These are phyloP conservation scores for Tuber microsphaerosporum DNA, from an alignment of 495 filamentous ascomycete genomes.

Conservation along the genomic window DNA sequence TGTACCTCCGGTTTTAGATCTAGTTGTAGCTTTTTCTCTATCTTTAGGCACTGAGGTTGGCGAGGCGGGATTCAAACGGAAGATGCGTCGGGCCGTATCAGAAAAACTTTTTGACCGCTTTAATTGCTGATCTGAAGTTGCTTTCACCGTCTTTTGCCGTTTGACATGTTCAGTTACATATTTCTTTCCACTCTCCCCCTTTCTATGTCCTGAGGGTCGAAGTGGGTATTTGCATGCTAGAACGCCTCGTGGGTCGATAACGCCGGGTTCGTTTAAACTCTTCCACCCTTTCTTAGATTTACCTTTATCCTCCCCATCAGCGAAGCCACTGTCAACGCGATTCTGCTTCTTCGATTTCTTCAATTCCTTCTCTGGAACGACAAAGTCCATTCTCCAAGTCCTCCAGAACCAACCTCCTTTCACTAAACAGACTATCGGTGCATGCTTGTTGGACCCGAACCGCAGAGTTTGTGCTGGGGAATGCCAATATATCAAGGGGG, in stretches of 20 bases:
- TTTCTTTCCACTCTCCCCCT: slow-evolving; percentile 28
- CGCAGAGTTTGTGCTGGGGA: slow-evolving; percentile 28
- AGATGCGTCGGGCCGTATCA: slow-evolving; percentile 10
- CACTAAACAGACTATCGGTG: slow-evolving; percentile 28
- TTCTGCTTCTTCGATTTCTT: neutral
- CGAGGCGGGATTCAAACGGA: slow-evolving; percentile 2
- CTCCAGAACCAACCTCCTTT: slow-evolving; percentile 32
- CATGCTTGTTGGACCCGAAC: slow-evolving; percentile 24
- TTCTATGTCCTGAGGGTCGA: slow-evolving; percentile 7
- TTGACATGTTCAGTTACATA: slow-evolving; percentile 16
- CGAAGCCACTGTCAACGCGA: slow-evolving; percentile 32
- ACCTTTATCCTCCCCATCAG: slow-evolving; percentile 5
- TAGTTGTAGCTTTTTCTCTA: neutral
- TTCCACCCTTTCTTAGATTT: slow-evolving; percentile 12
- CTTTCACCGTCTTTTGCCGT: slow-evolving; percentile 7
- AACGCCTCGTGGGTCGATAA: slow-evolving; percentile 36
- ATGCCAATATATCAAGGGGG: slow-evolving; percentile 22
- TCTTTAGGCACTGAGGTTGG: neutral
- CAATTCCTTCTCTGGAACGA: slow-evolving; percentile 20
- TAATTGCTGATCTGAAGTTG: slow-evolving; percentile 11
- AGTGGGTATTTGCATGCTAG: slow-evolving; percentile 27
- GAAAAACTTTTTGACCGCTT: slow-evolving; percentile 17
- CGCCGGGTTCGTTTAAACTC: slow-evolving; percentile 35
- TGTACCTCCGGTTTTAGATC: neutral
- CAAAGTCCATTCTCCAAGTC: slow-evolving; percentile 34